Evolutionary conservation across 257 asterid genomes (phyloP).

Genomic region (Lycium barbarum): DNA sequence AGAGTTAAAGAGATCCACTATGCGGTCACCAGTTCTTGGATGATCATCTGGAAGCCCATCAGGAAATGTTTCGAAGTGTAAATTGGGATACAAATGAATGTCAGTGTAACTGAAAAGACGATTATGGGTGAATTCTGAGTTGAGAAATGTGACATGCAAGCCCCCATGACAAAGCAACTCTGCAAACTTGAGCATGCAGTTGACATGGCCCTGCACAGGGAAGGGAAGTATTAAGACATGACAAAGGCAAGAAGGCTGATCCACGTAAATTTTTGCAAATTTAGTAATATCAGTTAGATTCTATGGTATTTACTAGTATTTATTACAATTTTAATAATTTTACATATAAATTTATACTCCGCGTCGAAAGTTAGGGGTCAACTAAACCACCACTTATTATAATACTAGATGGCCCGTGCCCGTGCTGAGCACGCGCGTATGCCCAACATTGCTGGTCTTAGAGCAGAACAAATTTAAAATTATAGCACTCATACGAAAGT

Average conservation of each 20-base stretch:
- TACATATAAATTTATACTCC: too few species aligned
- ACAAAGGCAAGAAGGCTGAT: slow-evolving; percentile 30
- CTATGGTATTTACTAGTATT: not conserved
- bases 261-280: not conserved
- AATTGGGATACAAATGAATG: slow-evolving; percentile 31
- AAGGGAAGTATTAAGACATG: slow-evolving; percentile 67
- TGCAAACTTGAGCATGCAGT: slow-evolving; percentile 30
- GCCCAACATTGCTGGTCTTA: too few species aligned
- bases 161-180: slow-evolving; percentile 32
- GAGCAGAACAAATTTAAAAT: too few species aligned
- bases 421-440: too few species aligned
- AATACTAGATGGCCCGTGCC: too few species aligned
- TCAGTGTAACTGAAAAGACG: slow-evolving; percentile 47
- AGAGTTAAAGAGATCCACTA: slow-evolving; percentile 34
- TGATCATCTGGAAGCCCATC: slow-evolving; percentile 38
- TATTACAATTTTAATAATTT: too few species aligned
- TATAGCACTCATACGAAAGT: too few species aligned
- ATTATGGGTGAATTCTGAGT: slow-evolving; percentile 61
- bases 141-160: slow-evolving; percentile 64
- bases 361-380: too few species aligned
- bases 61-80: slow-evolving; percentile 29
- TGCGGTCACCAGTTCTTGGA: slow-evolving; percentile 42
- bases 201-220: slow-evolving; percentile 63
- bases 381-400: too few species aligned
- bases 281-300: too few species aligned